Percentiles rank a stretch among this genome's conserved stretches.
Evolutionary conservation across 192 early-diverging fungal genomes (phyloP).

Genomic region (Entomortierella beljakovae): DNA sequence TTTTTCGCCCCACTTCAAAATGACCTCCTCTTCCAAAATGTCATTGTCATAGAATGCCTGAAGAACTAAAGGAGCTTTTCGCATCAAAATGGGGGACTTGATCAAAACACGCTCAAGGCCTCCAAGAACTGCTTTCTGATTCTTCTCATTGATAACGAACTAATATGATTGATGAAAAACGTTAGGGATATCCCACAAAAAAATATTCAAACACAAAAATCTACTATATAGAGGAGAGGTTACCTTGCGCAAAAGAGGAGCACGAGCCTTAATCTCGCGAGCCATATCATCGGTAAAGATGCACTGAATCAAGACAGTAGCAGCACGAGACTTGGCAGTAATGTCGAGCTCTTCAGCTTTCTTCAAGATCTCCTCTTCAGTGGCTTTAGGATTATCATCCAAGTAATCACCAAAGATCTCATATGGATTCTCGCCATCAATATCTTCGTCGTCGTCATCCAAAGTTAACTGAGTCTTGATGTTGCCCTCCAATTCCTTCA

Average conservation of each 20-base stretch:
- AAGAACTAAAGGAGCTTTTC: slow-evolving; percentile 82
- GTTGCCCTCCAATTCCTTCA: slow-evolving; percentile 71
- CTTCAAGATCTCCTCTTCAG: slow-evolving; percentile 78
- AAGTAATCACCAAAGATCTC: slow-evolving; percentile 85
- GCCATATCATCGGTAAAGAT: slow-evolving; percentile 77
- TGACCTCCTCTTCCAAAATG: slow-evolving; percentile 90
- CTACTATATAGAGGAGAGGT: too few species aligned
- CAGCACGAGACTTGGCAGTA: slow-evolving; percentile 79
- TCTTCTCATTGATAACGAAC: slow-evolving; percentile 86
- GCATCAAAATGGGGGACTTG: slow-evolving; percentile 63
- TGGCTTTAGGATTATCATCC: slow-evolving; percentile 62
- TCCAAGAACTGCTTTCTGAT: slow-evolving; percentile 89
- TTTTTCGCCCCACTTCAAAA: slow-evolving; percentile 93
- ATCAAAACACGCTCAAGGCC: slow-evolving; percentile 86
- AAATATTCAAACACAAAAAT: too few species aligned
- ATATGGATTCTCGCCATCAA: slow-evolving; percentile 71
- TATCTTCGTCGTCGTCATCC: slow-evolving; percentile 70
- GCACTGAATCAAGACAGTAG: slow-evolving; percentile 84
- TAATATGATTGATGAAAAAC: slow-evolving; percentile 18
- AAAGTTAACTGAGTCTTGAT: slow-evolving; percentile 58
- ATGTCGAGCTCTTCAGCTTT: slow-evolving; percentile 85
- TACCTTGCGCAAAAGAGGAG: slow-evolving; percentile 72
- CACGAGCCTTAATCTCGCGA: slow-evolving; percentile 79
- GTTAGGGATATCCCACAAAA: not conserved
- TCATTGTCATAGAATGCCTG: slow-evolving; percentile 93